phyloP scores from a whole-genome alignment of 106 monocot species.

The Apostasia ramifera region DNA sequence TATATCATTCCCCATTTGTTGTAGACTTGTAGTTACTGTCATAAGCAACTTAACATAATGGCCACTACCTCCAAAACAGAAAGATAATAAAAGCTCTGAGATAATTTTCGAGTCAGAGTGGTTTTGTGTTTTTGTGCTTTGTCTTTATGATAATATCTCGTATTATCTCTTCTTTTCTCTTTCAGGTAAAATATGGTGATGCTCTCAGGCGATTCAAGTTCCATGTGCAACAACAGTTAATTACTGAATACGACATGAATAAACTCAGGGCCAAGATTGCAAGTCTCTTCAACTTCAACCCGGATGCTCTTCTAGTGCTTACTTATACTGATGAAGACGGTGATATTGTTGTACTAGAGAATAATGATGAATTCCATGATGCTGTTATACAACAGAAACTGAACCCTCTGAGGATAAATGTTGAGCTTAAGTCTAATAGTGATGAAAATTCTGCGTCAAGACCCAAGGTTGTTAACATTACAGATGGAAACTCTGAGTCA shows the following conservation, averaged over 20 bases:
- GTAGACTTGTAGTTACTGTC: too few relatives aligned
- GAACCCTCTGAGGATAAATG: slow-evolving; percentile 76
- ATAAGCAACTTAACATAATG: too few relatives aligned
- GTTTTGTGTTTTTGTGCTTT: neutral
- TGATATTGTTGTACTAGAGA: slow-evolving; percentile 62
- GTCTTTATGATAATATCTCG: neutral
- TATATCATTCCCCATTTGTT: too few relatives aligned
- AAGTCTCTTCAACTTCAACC: slow-evolving; percentile 46
- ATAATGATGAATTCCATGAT: slow-evolving; percentile 79
- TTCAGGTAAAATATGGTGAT: slow-evolving; percentile 74
- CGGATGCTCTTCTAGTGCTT: slow-evolving; percentile 44
- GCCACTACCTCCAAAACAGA: too few relatives aligned
- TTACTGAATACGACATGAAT: slow-evolving; percentile 44
- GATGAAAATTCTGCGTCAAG: slow-evolving; percentile 4
- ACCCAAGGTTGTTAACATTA: neutral
- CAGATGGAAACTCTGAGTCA: too few relatives aligned
- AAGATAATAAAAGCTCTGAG: too few relatives aligned
- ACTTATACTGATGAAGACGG: slow-evolving; percentile 89
- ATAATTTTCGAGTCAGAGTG: too few relatives aligned
- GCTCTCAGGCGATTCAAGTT: slow-evolving; percentile 61
- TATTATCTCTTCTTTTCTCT: slow-evolving; percentile 4
- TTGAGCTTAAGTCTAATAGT: slow-evolving; percentile 30
- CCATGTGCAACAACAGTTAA: slow-evolving; percentile 18
- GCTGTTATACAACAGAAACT: slow-evolving; percentile 61
- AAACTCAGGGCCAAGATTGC: slow-evolving; percentile 49